These are phyloP conservation scores for Calcarisporium arbuscula DNA, from an alignment of 2,329 filamentous ascomycete genomes.

Conservation along the genomic window DNA sequence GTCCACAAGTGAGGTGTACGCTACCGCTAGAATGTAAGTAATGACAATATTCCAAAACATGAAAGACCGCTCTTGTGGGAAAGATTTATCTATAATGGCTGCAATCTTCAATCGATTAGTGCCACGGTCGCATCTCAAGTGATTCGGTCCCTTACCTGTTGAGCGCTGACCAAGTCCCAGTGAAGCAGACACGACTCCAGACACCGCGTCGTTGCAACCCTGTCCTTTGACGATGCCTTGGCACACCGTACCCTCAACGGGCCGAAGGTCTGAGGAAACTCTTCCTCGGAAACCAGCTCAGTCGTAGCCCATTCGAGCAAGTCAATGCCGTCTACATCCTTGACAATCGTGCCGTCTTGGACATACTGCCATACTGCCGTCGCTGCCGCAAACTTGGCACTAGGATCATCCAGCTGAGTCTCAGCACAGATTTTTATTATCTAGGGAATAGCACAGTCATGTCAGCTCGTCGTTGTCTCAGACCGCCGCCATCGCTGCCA, in stretches of 20 bases:
- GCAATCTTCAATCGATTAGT: conserved; percentile 39
- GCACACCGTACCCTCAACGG: conserved; percentile 42
- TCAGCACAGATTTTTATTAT: conserved; percentile 44
- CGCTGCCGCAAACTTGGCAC: conserved; percentile 37
- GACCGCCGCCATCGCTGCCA: too few relatives aligned
- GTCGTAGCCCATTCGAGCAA: conserved; percentile 49
- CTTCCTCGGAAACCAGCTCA: conserved; percentile 28
- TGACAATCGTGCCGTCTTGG: conserved; percentile 37
- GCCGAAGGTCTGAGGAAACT: conserved; percentile 43
- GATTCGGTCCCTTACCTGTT: conserved; percentile 36
- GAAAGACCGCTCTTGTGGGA: conserved; percentile 39
- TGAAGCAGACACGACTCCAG: conserved; percentile 47
- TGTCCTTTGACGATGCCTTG: conserved; percentile 46
- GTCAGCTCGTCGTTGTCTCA: too few relatives aligned
- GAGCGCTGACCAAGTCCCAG: conserved; percentile 50
- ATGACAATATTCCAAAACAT: conserved; percentile 51
- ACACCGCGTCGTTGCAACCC: conserved; percentile 33
- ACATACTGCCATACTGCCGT: conserved; percentile 39
- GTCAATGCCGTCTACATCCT: conserved; percentile 45
- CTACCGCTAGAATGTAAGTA: conserved; percentile 47
- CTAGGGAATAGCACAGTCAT: conserved; percentile 19
- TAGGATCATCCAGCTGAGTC: conserved; percentile 43
- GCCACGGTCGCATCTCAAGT: not conserved
- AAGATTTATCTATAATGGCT: conserved; percentile 44
- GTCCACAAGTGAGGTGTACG: conserved; percentile 9